These are phyloP conservation scores for Penicillium sp. DNA, from an alignment of 2,329 filamentous ascomycete species.

Conservation along the genomic window DNA sequence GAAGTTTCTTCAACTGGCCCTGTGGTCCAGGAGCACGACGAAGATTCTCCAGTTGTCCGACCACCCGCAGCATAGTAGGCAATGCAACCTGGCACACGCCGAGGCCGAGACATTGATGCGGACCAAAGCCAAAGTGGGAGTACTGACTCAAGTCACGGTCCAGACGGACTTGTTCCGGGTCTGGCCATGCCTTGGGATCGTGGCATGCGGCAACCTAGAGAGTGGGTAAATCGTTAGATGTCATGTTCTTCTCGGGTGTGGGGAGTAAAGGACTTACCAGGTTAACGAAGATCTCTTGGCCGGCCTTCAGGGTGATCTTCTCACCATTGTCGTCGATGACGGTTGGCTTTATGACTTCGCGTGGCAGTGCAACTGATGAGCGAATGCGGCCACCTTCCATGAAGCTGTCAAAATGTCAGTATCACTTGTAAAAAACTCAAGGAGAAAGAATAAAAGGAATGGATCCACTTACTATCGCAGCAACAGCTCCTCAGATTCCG, in stretches of 20 bases:
- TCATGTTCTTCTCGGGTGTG: neutral
- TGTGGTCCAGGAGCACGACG: constrained; percentile 50
- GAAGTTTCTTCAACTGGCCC: constrained; percentile 48
- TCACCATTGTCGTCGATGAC: constrained; percentile 44
- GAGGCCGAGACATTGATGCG: constrained; percentile 66
- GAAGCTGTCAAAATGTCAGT: constrained; percentile 39
- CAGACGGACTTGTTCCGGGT: constrained; percentile 60
- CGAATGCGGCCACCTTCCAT: constrained; percentile 49
- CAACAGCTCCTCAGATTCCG: constrained; percentile 55
- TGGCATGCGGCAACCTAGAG: constrained; percentile 43
- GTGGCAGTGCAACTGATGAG: constrained; percentile 46
- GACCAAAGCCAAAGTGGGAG: constrained; percentile 67
- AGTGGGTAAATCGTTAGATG: constrained; percentile 9
- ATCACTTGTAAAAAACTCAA: neutral
- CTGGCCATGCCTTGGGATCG: constrained; percentile 46
- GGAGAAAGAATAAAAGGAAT: neutral
- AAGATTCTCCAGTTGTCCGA: constrained; percentile 50
- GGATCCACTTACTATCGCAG: constrained; percentile 55
- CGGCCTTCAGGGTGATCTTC: constrained; percentile 42
- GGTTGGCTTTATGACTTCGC: constrained; percentile 41
- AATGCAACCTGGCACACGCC: constrained; percentile 42
- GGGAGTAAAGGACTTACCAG: constrained; percentile 36
- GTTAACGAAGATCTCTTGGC: constrained; percentile 45
- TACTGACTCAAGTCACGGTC: constrained; percentile 68
- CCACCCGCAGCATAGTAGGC: constrained; percentile 49